These are phyloP conservation scores for Lichtheimia hyalospora DNA, from an alignment of 371 early-diverging fungal species.

Conservation along the genomic window DNA sequence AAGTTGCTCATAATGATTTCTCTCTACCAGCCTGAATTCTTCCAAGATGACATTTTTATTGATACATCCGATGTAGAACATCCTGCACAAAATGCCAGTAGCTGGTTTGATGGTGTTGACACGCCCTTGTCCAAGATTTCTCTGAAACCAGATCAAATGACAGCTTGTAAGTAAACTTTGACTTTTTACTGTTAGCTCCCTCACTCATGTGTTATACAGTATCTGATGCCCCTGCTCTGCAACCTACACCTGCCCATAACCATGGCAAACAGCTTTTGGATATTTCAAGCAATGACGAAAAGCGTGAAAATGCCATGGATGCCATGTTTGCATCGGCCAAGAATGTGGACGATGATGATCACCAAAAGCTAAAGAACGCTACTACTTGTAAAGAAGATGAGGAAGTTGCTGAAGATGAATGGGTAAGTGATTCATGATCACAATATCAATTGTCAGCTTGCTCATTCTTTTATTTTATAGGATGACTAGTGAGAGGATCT, in stretches of 20 bases:
- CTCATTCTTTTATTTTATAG: too few species aligned
- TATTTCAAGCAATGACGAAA: slow-evolving; percentile 34
- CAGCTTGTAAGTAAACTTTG: slow-evolving; percentile 42
- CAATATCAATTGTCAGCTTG: too few species aligned
- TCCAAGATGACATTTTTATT: slow-evolving; percentile 87
- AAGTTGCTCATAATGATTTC: neutral
- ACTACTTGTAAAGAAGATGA: slow-evolving; percentile 53
- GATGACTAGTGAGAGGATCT: too few species aligned
- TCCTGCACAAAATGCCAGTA: slow-evolving; percentile 47
- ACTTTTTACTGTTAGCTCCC: slow-evolving; percentile 5
- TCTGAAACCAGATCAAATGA: slow-evolving; percentile 63
- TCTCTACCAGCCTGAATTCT: slow-evolving; percentile 62
- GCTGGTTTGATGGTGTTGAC: slow-evolving; percentile 58
- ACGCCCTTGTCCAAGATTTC: slow-evolving; percentile 30
- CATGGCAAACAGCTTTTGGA: slow-evolving; percentile 45
- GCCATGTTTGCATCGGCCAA: slow-evolving; percentile 59
- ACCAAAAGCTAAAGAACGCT: slow-evolving; percentile 23
- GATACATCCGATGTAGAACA: slow-evolving; percentile 59
- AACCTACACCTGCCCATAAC: slow-evolving; percentile 29
- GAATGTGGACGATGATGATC: slow-evolving; percentile 34
- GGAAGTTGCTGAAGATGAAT: slow-evolving; percentile 59
- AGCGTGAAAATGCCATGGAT: slow-evolving; percentile 52
- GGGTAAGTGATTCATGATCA: slow-evolving; percentile 24
- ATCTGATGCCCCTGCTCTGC: slow-evolving; percentile 32
- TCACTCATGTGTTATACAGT: slow-evolving; percentile 35